phyloP scores from a whole-genome alignment of 441 rosid species.

The Hypseocharis bilobata region DNA sequence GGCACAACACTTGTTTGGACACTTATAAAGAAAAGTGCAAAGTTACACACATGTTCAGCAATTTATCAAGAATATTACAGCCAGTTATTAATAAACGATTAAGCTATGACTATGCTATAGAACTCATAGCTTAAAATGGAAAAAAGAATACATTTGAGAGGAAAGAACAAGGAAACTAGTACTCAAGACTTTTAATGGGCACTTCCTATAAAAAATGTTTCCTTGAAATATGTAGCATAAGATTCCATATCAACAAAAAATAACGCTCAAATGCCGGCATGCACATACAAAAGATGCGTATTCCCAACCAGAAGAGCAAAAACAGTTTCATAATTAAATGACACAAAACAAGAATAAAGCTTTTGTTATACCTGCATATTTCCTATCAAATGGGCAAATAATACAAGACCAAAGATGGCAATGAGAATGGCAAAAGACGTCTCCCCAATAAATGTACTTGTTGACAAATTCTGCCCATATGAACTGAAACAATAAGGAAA shows the following conservation, averaged over 20 bases:
- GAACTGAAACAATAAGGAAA: constrained; percentile 49
- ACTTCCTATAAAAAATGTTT: neutral
- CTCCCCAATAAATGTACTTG: constrained; percentile 79
- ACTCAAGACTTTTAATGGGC: neutral
- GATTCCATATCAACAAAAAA: neutral
- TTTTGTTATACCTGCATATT: constrained; percentile 71
- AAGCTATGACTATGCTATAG: neutral
- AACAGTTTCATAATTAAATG: neutral
- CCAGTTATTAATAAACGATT: neutral
- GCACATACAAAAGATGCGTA: neutral
- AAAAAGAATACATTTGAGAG: neutral
- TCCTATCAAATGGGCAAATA: constrained; percentile 87
- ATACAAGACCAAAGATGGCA: constrained; percentile 74
- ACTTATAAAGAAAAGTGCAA: neutral
- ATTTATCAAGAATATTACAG: neutral
- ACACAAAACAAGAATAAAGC: constrained; percentile 17
- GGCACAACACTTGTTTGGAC: neutral
- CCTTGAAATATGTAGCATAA: neutral
- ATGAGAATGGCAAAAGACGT: constrained; percentile 74
- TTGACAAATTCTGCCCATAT: constrained; percentile 78
- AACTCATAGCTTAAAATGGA: neutral
- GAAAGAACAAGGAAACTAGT: neutral
- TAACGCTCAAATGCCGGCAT: neutral
- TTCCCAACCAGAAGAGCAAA: neutral
- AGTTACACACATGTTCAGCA: neutral